phyloP scores from a whole-genome alignment of 176 grass and related monocot genomes.

The Cenchrus purpureus region DNA sequence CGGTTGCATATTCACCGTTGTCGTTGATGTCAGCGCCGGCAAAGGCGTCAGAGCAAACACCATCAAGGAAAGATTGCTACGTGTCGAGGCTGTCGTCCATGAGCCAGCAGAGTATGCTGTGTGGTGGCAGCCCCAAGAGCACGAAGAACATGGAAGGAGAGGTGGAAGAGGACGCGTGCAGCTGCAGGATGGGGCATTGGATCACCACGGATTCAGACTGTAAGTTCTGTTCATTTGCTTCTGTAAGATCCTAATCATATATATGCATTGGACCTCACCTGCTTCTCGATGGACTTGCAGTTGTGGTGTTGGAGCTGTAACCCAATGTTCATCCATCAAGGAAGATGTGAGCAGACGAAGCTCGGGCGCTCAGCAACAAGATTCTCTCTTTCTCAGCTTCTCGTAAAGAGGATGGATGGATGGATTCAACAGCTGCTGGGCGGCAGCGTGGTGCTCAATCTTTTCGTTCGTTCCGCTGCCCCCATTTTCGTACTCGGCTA shows the following conservation, averaged over 20 bases:
- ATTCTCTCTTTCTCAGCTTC: neutral
- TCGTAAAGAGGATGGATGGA: neutral
- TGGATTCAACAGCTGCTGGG: neutral
- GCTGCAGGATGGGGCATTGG: conserved; percentile 51
- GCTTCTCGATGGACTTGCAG: conserved; percentile 21
- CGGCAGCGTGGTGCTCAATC: neutral
- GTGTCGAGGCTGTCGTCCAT: conserved; percentile 44
- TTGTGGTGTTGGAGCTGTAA: conserved; percentile 59
- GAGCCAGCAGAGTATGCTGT: conserved; percentile 43
- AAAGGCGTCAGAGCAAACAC: conserved; percentile 14
- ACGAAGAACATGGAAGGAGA: conserved; percentile 18
- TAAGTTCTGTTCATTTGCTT: conserved; percentile 16
- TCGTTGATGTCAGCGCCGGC: conserved; percentile 46
- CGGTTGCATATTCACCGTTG: conserved; percentile 49
- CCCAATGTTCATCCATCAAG: neutral
- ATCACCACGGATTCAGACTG: conserved; percentile 69
- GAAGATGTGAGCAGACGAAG: neutral
- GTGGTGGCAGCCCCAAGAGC: neutral
- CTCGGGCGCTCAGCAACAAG: neutral
- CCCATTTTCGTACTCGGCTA: neutral
- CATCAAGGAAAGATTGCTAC: conserved; percentile 20
- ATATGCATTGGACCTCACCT: neutral
- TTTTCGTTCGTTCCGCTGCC: neutral
- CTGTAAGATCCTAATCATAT: no score
- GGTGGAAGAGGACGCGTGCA: neutral